These are phyloP conservation scores for Quercus cerris DNA, from an alignment of 306 rosid genomes.

Conservation along the genomic window DNA sequence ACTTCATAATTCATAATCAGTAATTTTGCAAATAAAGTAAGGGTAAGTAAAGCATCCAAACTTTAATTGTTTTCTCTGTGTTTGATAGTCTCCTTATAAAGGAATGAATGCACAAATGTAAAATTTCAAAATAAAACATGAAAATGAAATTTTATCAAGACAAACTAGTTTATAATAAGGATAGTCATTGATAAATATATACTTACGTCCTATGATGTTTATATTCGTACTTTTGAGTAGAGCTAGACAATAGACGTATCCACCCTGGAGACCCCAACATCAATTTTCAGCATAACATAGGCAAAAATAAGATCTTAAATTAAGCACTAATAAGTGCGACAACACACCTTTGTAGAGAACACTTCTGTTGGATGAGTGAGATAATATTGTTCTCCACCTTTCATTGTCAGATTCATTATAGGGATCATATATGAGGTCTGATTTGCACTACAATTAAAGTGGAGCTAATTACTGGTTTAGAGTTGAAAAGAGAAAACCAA, in stretches of 20 bases:
- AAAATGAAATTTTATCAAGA: background rate
- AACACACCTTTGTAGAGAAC: conserved; percentile 18
- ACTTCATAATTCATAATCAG: background rate
- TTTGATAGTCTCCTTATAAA: background rate
- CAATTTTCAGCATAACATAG: background rate
- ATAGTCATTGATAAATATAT: background rate
- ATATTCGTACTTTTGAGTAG: conserved; percentile 51
- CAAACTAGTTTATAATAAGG: background rate
- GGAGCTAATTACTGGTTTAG: conserved; percentile 17
- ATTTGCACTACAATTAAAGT: conserved; percentile 43
- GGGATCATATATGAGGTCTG: conserved; percentile 18
- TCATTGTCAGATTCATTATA: conserved; percentile 57
- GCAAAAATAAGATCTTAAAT: background rate
- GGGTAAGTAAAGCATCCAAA: background rate
- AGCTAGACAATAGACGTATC: conserved; percentile 48
- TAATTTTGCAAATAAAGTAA: background rate
- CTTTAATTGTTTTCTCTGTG: background rate
- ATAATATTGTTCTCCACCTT: conserved; percentile 59
- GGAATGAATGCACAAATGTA: background rate
- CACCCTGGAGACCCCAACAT: conserved; percentile 40
- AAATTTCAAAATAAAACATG: background rate
- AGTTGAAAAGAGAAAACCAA: background rate
- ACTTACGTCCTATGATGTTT: conserved; percentile 90
- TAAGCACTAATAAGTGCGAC: background rate
- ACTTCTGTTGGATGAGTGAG: conserved; percentile 27